Evolutionary conservation across 2,329 filamentous ascomycete species (phyloP).

Genomic region (Fusarium dlaminii): DNA sequence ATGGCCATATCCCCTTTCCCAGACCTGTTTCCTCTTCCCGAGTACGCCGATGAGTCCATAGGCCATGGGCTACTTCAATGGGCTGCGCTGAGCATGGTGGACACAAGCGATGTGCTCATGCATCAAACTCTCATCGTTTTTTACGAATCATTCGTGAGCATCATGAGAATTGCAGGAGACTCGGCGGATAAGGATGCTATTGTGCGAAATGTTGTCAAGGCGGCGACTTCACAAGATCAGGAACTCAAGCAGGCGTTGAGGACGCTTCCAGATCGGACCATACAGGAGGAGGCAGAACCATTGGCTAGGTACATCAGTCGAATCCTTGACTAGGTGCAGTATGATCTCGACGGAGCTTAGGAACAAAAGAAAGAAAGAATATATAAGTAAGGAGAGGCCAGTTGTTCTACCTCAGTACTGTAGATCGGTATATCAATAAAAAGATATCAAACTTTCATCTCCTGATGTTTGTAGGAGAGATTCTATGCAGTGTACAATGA

Average conservation of each 20-base stretch:
- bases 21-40: constrained; percentile 13
- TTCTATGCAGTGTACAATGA: not conserved
- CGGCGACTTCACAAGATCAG: constrained; percentile 53
- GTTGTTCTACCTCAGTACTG: not conserved
- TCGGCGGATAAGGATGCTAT: constrained; percentile 48
- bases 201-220: constrained; percentile 52
- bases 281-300: constrained; percentile 61
- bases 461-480: not conserved
- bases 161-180: constrained; percentile 55
- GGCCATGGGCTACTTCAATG: constrained; percentile 60
- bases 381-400: not conserved
- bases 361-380: not conserved
- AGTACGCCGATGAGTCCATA: constrained; percentile 27
- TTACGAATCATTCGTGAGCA: constrained; percentile 60
- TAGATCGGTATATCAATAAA: not conserved
- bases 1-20: constrained; percentile 51
- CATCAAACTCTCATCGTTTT: constrained; percentile 63
- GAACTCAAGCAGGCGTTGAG: constrained; percentile 51
- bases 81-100: constrained; percentile 62
- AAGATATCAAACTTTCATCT: no score
- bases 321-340: constrained; percentile 43
- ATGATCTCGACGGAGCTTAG: not conserved
- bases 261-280: constrained; percentile 58
- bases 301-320: constrained; percentile 57
- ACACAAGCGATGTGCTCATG: constrained; percentile 60